phyloP scores from a whole-genome alignment of 2,329 filamentous ascomycete species.

The Nannizziopsis barbatae region DNA sequence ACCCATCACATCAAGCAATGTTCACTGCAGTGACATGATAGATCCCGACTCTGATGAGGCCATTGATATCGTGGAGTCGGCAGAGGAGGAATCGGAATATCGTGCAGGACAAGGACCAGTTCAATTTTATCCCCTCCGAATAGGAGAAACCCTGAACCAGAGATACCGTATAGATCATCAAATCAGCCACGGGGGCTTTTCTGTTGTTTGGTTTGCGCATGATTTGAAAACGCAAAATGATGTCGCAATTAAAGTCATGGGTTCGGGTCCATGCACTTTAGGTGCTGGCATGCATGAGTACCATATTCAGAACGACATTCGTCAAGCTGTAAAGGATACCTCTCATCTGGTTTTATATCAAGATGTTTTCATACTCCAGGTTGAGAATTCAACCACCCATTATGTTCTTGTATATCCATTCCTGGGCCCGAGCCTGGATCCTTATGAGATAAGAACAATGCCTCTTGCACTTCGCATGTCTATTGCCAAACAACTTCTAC shows the following conservation, averaged over 20 bases:
- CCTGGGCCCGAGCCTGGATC: conserved; percentile 18
- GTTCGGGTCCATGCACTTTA: background rate
- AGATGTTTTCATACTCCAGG: conserved; percentile 4
- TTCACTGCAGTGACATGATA: background rate
- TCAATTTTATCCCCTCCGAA: conserved; percentile 8
- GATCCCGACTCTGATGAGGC: background rate
- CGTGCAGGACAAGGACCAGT: background rate
- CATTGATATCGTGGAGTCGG: background rate
- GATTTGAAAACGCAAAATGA: conserved; percentile 7
- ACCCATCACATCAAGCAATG: background rate
- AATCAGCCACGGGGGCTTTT: conserved; percentile 9
- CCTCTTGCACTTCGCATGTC: conserved; percentile 22
- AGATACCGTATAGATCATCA: conserved; percentile 11
- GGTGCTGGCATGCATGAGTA: conserved; percentile 4
- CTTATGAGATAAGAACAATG: conserved; percentile 4
- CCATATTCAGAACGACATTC: conserved; percentile 7
- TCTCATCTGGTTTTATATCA: conserved; percentile 8
- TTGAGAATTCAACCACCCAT: conserved; percentile 5
- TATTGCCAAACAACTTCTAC: conserved; percentile 22
- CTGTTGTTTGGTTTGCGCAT: conserved; percentile 11
- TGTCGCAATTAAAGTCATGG: conserved; percentile 12
- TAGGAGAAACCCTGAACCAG: conserved; percentile 9
- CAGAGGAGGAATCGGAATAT: background rate
- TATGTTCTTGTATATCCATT: conserved; percentile 20
- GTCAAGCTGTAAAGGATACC: conserved; percentile 6